Conservation (phyloP, 139 green algal genomes). For the Nannochloris sp. region DNA sequence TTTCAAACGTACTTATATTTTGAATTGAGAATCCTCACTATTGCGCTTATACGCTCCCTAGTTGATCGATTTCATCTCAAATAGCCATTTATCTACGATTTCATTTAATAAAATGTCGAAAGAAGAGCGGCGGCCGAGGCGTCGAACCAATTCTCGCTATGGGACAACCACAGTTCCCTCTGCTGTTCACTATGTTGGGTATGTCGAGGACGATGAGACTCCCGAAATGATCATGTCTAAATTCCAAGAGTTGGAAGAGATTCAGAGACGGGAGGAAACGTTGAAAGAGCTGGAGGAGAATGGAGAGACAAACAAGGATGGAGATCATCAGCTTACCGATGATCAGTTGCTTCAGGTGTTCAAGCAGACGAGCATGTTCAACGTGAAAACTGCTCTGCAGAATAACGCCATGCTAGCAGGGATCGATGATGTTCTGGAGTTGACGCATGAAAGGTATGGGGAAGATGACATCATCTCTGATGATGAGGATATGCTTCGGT, state of each 20-base stretch:
- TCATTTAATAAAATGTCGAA: neutral
- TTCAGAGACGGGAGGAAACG: conserved; percentile 25
- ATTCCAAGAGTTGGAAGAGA: conserved; percentile 76
- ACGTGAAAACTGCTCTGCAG: conserved; percentile 50
- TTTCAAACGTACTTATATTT: too few species aligned
- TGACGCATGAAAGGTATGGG: conserved; percentile 15
- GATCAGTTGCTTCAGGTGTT: conserved; percentile 74
- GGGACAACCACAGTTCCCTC: conserved; percentile 37
- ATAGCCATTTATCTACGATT: neutral
- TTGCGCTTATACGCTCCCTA: too few species aligned
- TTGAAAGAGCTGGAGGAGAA: neutral
- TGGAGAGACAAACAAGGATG: neutral
- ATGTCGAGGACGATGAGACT: conserved; percentile 91
- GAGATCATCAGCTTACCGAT: conserved; percentile 31
- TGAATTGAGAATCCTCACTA: too few species aligned
- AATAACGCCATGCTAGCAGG: conserved; percentile 54
- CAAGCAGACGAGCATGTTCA: conserved; percentile 80
- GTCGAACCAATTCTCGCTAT: conserved; percentile 30
- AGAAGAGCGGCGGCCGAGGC: neutral
- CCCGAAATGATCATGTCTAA: conserved; percentile 94
- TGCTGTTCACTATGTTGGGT: conserved; percentile 82
- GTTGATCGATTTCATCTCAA: too few species aligned
- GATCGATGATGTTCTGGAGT: conserved; percentile 15
- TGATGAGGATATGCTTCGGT: conserved; percentile 41
- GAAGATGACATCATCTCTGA: conserved; percentile 30